These are phyloP conservation scores for Paracoccidioides brasiliensis DNA, from an alignment of 2,329 filamentous ascomycete genomes.

Conservation along the genomic window DNA sequence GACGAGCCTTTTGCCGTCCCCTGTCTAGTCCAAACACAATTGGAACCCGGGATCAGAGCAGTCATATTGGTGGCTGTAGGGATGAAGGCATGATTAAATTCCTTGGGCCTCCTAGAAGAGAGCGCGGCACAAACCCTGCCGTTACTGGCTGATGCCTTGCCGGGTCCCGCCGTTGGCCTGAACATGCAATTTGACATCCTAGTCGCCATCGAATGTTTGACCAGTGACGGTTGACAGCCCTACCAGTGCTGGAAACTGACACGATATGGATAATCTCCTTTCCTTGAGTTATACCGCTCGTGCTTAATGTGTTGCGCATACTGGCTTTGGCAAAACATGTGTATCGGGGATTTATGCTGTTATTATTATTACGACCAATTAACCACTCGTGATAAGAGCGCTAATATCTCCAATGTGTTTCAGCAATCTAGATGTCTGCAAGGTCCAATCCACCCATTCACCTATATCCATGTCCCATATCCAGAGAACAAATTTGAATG, in stretches of 20 bases:
- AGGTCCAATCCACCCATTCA: neutral
- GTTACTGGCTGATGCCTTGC: neutral
- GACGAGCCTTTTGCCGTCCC: too few species aligned
- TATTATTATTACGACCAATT: neutral
- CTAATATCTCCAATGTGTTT: neutral
- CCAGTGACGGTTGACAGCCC: neutral
- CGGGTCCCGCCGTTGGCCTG: neutral
- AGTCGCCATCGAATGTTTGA: neutral
- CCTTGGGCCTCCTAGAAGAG: neutral
- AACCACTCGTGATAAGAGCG: neutral
- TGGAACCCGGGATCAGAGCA: too few species aligned
- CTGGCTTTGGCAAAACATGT: neutral
- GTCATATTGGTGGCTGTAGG: neutral
- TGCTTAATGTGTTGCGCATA: neutral
- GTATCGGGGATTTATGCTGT: neutral
- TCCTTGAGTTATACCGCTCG: neutral
- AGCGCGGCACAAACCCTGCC: neutral
- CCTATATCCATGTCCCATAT: neutral
- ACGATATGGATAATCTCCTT: neutral
- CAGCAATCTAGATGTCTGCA: constrained; percentile 2
- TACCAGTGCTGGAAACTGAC: neutral
- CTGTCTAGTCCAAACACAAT: too few species aligned
- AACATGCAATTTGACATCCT: neutral
- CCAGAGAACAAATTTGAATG: constrained; percentile 1
- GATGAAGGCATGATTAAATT: neutral